Base-by-base conservation (phyloP, 2,329 filamentous ascomycete species). In the Talaromyces funiculosus region DNA sequence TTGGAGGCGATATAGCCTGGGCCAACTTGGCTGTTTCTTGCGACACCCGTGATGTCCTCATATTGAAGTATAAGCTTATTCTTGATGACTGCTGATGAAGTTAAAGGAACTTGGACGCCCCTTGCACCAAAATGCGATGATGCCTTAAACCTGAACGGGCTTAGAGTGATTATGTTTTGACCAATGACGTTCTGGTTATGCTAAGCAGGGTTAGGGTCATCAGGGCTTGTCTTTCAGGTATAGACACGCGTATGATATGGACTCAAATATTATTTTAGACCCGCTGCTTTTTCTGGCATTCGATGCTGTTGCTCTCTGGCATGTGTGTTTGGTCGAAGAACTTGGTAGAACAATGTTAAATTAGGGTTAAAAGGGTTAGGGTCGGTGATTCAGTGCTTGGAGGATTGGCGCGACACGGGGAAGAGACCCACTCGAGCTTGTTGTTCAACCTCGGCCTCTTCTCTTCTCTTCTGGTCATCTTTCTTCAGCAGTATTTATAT, bases 21-120 rank as follows among this genome's bases (percentile, higher is more conserved):
- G 86, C 75, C n/a, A 86, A 71, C 63, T 80, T 84, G 4, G 83
- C 74, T 0, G 85, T 83, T 29, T 87, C 84, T 67, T 79, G 79
- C 8, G 84, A 85, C 57, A 85, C 73, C 43, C 80, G 78, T 8
- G 85, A 86, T 4, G 83, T 82, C 43, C 81, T 78, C 84, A 86
- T 86, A 14, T 42, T 53, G 14, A 57, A 22, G 40, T 45, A 47
- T 42, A 22, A 24, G 40, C 14, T 57, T 33, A 20, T 20, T 33
- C 18, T 20, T 51, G 47, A 33, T 33, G n/a, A 16, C 4, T 47
- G n/a, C 29, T 26, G n/a, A 51, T 35, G 18, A 51, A 22, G n/a
- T 22, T 47, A 2, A 33, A 51, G n/a, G 29, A 51, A 10, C 8
- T 35, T 10, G n/a, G 18, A 20, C 14, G 24, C 43, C 43, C 43